Conservation (phyloP, 2,329 filamentous ascomycete species). For the Biscogniauxia marginata region DNA sequence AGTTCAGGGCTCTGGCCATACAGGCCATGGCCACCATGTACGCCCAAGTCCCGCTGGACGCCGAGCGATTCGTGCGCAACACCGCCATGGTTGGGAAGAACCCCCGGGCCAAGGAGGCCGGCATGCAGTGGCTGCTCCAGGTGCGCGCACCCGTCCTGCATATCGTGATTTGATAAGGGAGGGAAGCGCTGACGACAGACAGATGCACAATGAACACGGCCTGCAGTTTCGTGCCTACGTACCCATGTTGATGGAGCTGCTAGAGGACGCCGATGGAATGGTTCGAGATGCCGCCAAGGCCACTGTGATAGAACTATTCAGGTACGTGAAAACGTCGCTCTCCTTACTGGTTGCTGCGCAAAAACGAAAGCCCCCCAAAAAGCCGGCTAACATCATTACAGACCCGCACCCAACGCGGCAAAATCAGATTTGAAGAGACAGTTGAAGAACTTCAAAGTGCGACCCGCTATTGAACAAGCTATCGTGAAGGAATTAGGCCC, state of each 20-base stretch:
- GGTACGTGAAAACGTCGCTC: slow-evolving; percentile 45
- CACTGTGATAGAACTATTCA: slow-evolving; percentile 84
- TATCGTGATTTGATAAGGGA: slow-evolving; percentile 9
- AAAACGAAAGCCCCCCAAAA: too few relatives aligned
- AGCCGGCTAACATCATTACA: slow-evolving; percentile 36
- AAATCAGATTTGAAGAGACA: slow-evolving; percentile 89
- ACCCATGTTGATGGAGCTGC: slow-evolving; percentile 75
- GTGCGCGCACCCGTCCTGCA: slow-evolving; percentile 40
- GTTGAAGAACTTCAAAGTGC: slow-evolving; percentile 78
- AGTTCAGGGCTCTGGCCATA: slow-evolving; percentile 70
- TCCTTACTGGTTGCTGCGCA: neutral
- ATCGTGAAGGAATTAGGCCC: slow-evolving; percentile 74
- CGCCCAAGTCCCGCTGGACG: slow-evolving; percentile 65
- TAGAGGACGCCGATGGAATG: slow-evolving; percentile 86
- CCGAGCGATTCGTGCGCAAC: slow-evolving; percentile 78
- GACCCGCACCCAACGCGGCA: slow-evolving; percentile 74
- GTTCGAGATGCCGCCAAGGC: slow-evolving; percentile 82
- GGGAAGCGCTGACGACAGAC: slow-evolving; percentile 22
- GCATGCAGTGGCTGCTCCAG: slow-evolving; percentile 81
- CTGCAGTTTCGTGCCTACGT: slow-evolving; percentile 83
- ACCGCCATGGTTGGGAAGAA: slow-evolving; percentile 78
- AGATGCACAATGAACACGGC: slow-evolving; percentile 75
- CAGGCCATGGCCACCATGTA: slow-evolving; percentile 79
- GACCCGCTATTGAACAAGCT: slow-evolving; percentile 79
- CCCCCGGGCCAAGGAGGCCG: slow-evolving; percentile 77